Evolutionary conservation across 108 stramenopile species (phyloP).

Genomic region (Pseudonitzschia delicatissima): DNA sequence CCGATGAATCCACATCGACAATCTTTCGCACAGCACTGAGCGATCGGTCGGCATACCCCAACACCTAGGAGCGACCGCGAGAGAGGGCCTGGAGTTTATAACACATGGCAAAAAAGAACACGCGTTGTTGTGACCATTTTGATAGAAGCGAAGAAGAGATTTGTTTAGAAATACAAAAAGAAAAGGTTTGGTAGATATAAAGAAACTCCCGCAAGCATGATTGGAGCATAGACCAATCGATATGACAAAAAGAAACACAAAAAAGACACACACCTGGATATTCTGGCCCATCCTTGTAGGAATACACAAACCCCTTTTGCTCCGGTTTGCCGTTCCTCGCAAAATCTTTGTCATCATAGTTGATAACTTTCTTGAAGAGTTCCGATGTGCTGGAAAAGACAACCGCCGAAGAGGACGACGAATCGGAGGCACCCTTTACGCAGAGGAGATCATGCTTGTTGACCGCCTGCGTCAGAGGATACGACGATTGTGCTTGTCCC

Average conservation of each 20-base stretch:
- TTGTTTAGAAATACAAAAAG: too few relatives aligned
- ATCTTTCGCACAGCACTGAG: slow-evolving; percentile 31
- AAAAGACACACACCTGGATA: slow-evolving; percentile 33
- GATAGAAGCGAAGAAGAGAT: too few relatives aligned
- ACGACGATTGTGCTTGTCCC: too few relatives aligned
- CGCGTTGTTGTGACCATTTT: too few relatives aligned
- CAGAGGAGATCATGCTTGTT: slow-evolving; percentile 35
- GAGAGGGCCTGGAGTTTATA: slow-evolving; percentile 45
- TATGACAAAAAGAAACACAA: too few relatives aligned
- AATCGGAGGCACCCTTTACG: background rate
- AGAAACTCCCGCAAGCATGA: too few relatives aligned
- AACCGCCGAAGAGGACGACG: background rate
- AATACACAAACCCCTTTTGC: slow-evolving; percentile 38
- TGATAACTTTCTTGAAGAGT: slow-evolving; percentile 16
- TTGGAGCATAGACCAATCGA: too few relatives aligned
- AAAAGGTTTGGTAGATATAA: too few relatives aligned
- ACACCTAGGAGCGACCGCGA: slow-evolving; percentile 38
- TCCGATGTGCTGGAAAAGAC: slow-evolving; percentile 23
- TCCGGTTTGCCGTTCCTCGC: background rate
- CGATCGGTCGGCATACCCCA: slow-evolving; percentile 44
- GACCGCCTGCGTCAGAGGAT: slow-evolving; percentile 23
- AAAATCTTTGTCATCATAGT: slow-evolving; percentile 7
- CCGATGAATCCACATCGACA: background rate
- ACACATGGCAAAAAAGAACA: too few relatives aligned
- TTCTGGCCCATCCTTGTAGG: slow-evolving; percentile 65